Evolutionary conservation across 1,284 basidiomycete species (phyloP).

Genomic region (Moniliophthora roreri): DNA sequence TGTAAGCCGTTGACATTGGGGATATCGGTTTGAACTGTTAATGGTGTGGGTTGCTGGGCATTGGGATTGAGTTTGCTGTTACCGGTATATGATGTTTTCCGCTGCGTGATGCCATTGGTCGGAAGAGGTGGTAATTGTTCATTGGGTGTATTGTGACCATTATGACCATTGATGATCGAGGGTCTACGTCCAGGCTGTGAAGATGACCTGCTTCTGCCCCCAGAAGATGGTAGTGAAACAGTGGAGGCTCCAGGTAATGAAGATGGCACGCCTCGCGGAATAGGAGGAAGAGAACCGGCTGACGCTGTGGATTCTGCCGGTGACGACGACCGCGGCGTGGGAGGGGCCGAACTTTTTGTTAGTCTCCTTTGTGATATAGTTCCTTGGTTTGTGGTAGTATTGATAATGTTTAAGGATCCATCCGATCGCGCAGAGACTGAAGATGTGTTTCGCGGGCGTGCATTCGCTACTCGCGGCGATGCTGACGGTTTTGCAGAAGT

Average conservation of each 20-base stretch:
- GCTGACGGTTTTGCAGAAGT: conserved; percentile 34
- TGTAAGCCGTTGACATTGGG: conserved; percentile 32
- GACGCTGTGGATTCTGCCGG: conserved; percentile 59
- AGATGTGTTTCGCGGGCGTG: conserved; percentile 54
- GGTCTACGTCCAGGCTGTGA: conserved; percentile 71
- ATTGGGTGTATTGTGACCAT: conserved; percentile 45
- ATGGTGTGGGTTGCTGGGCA: conserved; percentile 33
- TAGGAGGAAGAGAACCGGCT: conserved; percentile 35
- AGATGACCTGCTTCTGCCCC: conserved; percentile 53
- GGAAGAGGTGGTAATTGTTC: conserved; percentile 54
- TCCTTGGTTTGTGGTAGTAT: conserved; percentile 57
- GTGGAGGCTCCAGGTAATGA: conserved; percentile 33
- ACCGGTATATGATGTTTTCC: conserved; percentile 63
- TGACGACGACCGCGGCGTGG: conserved; percentile 55
- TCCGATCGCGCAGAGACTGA: conserved; percentile 47
- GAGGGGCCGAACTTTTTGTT: conserved; percentile 57
- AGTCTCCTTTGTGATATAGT: conserved; percentile 70
- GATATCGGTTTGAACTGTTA: conserved; percentile 54
- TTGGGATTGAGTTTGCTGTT: conserved; percentile 49
- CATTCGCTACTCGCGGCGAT: conserved; percentile 42
- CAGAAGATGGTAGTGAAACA: conserved; percentile 24
- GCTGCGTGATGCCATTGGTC: conserved; percentile 38
- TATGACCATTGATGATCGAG: conserved; percentile 47
- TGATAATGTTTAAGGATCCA: conserved; percentile 46
- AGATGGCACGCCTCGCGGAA: conserved; percentile 40